Evolutionary conservation across 768 basidiomycete genomes (phyloP), one percentile per base, ranked within the genome.

Genomic region (Tephrocybe sp.): DNA sequence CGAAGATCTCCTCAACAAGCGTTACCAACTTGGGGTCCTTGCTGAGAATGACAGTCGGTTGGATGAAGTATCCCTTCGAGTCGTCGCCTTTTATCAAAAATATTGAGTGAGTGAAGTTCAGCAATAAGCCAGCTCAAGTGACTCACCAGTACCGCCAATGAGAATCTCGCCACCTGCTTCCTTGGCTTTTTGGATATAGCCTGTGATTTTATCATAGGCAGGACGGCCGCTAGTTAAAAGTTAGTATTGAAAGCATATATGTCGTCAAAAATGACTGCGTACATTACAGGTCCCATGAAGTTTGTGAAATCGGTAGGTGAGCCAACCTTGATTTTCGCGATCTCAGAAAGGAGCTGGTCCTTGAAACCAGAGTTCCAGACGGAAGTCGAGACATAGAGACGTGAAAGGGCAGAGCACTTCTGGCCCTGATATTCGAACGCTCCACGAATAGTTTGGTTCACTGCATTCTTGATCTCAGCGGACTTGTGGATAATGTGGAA

Each of bases 201-300:
- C 73, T 16, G 79, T 75, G 62, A 92, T 89, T 70, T 87, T 94
- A 58, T 97, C 93, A 60, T 83, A 98, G 11, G 96, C 89, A n/a
- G 85, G 78, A 56, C 85, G 80, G 31, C 87, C 88, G 62, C 92
- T 94, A 50, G 8, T 44, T 19, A 19, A 10, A 36, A 41, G 55
- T 42, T 40, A 30, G 33, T 22, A 11, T 31, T 30, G 26, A 30
- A 11, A 33, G 46, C 17, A 33, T 12, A 20, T 45, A 46, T 20
- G n/a, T 3, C 3, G 5, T 31, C 10, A 19, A 45, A 40, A 14
- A 38, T 34, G 39, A 42, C 26, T 16, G 67, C 75, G 51, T 61
- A 93, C 92, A 98, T 98, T 51, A 99, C 96, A 51, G 97, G 95
- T 5, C 97, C 97, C 79, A 97, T 83, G 66, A 96, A 99, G 74